Conservation (phyloP, 116 monocot genomes). For the Thalassia testudinum region DNA sequence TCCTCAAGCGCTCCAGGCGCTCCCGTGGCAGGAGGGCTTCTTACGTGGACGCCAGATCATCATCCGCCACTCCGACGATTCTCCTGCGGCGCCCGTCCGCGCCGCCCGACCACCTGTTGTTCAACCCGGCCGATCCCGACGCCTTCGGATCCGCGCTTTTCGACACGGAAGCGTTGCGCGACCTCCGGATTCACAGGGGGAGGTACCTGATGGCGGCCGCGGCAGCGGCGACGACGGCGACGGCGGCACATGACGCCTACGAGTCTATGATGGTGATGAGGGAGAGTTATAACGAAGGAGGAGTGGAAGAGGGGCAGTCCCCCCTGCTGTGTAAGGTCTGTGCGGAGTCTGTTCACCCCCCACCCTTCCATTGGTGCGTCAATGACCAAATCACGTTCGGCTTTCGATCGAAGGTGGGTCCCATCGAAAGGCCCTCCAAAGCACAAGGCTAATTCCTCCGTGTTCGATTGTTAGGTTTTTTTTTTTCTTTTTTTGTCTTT, state of each 20-base stretch:
- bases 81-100: conserved; percentile 1
- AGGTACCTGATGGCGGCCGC: conserved; percentile 14
- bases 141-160: background rate
- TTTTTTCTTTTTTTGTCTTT: no score
- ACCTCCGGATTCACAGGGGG: conserved; percentile 34
- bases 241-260: background rate
- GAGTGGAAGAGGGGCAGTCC: background rate
- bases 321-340: no score
- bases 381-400: conserved; percentile 30
- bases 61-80: background rate
- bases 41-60: no score
- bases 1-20: conserved; percentile 9
- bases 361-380: conserved; percentile 42
- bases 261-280: background rate
- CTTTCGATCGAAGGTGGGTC: conserved; percentile 42
- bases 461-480: no score
- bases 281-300: background rate
- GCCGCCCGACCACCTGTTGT: background rate
- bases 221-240: background rate
- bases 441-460: no score
- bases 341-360: background rate
- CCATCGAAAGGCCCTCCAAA: conserved; percentile 62
- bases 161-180: conserved; percentile 7
- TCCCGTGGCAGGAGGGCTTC: no score
- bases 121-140: no score